Evolutionary conservation across 495 filamentous ascomycete genomes (phyloP), one percentile per base, ranked within the genome.

Genomic region (Aspergillus sparsus): DNA sequence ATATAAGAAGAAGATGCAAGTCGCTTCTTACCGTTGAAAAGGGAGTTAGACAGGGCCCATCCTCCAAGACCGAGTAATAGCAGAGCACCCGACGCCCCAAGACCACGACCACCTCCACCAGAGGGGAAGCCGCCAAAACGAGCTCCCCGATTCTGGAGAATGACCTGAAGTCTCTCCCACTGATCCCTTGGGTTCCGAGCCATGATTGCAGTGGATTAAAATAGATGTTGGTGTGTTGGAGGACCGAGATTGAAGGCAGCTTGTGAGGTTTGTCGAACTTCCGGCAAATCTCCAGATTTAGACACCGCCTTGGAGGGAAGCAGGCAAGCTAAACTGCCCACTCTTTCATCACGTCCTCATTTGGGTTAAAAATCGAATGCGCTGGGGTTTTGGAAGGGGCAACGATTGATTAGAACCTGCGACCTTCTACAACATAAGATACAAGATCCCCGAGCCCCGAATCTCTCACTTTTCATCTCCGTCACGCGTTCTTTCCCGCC

Each of bases 21-120:
- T 33, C 5, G 31, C 18, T 33, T 68, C 62, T 58, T 61, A 88
- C 88, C 88, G 85, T 98, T 98, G 85, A 98, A 98, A 5, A 98
- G 87, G 35, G 93, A 84, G 80, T 92, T 93, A 67, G 91, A 93
- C 61, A 87, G 71, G 13, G 87, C 74, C 58, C 85, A 74, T 52
- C 75, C 74, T 44, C 85, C 90, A 63, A 89, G 84, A 62, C 83
- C 88, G 18, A 96, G 70, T 27, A 89, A 55, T 10, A 87, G 7
- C 33, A 89, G 59, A 51, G 84, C 80, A 45, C 75, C 78, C 72
- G 51, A 45, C 57, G 77, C 63, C 63, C 76, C 71, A 52, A 73
- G 57, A 49, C 74, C 78, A 42, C 72, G 69, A 58, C 79, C 80
- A 61, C 80, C 79, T 52, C 83, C 82, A 58, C 58, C 58, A 16